These are phyloP conservation scores for Meredithiella fracta DNA, from an alignment of 2,329 filamentous ascomycete species.

Conservation along the genomic window DNA sequence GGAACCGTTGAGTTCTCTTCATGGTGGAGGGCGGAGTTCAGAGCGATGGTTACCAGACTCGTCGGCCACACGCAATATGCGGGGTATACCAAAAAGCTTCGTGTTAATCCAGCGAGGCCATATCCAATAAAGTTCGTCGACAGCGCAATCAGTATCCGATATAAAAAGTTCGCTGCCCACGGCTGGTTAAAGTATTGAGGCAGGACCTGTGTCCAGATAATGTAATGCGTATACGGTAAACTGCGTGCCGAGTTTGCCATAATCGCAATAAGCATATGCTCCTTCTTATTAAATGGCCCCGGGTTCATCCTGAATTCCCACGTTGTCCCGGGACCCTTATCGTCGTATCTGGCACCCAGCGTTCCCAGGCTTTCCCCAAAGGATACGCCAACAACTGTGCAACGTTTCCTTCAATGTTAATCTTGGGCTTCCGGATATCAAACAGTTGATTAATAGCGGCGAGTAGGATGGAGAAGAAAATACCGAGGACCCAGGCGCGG, in stretches of 20 bases:
- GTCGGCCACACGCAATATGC: constrained; percentile 38
- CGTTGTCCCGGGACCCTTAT: no score
- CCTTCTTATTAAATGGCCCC: constrained; percentile 38
- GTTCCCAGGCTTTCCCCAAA: constrained; percentile 29
- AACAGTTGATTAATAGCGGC: constrained; percentile 39
- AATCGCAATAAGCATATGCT: constrained; percentile 39
- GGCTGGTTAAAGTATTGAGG: constrained; percentile 34
- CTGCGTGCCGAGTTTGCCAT: constrained; percentile 37
- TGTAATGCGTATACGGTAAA: constrained; percentile 32
- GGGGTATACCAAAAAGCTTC: constrained; percentile 36
- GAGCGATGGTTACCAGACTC: constrained; percentile 32
- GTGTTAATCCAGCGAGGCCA: constrained; percentile 33
- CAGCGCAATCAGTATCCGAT: constrained; percentile 33
- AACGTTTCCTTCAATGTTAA: constrained; percentile 33
- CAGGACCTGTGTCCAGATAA: constrained; percentile 33
- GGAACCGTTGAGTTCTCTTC: constrained; percentile 20
- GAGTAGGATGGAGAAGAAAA: constrained; percentile 29
- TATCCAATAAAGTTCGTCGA: constrained; percentile 40
- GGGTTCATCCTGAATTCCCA: no score
- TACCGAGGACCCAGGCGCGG: constrained; percentile 33
- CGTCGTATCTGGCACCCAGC: constrained; percentile 29
- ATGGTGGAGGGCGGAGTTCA: constrained; percentile 33
- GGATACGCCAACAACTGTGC: constrained; percentile 37
- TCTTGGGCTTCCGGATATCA: constrained; percentile 34
- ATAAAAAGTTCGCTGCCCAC: constrained; percentile 30